Percentiles rank a stretch among this genome's conserved stretches.
Evolutionary conservation across 495 filamentous ascomycete genomes (phyloP).

Genomic region (Penicillium cosmopolitanum): DNA sequence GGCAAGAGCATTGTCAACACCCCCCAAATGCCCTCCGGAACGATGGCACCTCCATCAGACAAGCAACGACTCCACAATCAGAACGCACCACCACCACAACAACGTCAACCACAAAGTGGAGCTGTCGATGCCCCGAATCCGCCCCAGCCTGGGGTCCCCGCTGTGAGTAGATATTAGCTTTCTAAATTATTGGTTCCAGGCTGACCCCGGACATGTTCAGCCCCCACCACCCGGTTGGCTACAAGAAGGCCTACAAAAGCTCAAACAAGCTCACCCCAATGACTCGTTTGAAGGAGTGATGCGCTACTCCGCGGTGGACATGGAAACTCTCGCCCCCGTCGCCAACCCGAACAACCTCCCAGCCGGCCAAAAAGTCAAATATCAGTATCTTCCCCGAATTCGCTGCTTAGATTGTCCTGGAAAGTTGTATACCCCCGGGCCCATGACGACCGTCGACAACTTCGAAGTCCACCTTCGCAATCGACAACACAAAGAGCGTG

Average conservation of each 20-base stretch:
- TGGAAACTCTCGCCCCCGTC: slow-evolving; percentile 60
- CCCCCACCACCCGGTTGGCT: slow-evolving; percentile 86
- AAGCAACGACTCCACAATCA: slow-evolving; percentile 38
- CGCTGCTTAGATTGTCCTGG: slow-evolving; percentile 89
- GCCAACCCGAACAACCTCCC: slow-evolving; percentile 51
- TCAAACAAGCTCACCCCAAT: slow-evolving; percentile 67
- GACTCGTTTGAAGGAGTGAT: slow-evolving; percentile 86
- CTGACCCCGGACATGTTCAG: slow-evolving; percentile 46
- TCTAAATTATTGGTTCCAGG: slow-evolving; percentile 16
- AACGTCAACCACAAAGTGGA: slow-evolving; percentile 56
- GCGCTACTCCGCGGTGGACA: slow-evolving; percentile 79
- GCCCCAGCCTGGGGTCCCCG: slow-evolving; percentile 55
- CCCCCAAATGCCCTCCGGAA: slow-evolving; percentile 41
- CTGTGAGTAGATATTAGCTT: slow-evolving; percentile 55
- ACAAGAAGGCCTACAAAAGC: slow-evolving; percentile 59
- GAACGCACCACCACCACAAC: slow-evolving; percentile 28
- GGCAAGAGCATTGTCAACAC: slow-evolving; percentile 27
- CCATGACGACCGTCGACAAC: slow-evolving; percentile 80
- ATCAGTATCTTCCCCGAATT: slow-evolving; percentile 81
- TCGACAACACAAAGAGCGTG: slow-evolving; percentile 72
- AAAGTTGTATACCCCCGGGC: slow-evolving; percentile 88
- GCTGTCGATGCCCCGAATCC: slow-evolving; percentile 65
- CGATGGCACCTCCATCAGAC: slow-evolving; percentile 64
- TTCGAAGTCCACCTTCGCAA: slow-evolving; percentile 91
- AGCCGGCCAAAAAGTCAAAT: slow-evolving; percentile 59